Conservation (phyloP, 345 rosid genomes). For the Pistacia atlantica region DNA sequence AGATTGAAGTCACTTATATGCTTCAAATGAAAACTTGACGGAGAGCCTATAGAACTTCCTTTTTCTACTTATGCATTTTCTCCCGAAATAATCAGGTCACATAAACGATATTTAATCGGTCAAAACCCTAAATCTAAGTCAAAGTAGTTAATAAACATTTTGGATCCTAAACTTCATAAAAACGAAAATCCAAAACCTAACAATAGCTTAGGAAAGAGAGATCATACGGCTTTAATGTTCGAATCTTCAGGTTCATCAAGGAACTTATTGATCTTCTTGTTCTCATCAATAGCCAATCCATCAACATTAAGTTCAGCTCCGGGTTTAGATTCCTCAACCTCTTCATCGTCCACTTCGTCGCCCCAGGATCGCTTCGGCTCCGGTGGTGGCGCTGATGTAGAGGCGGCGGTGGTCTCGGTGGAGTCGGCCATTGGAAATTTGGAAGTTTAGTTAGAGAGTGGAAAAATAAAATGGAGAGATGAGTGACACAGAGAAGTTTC, state of each 20-base stretch:
- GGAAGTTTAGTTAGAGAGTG: no score
- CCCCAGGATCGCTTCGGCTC: conserved; percentile 55
- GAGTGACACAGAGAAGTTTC: neutral
- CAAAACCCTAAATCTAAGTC: no score
- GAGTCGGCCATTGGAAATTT: conserved; percentile 20
- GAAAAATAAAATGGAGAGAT: no score
- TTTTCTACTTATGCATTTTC: no score
- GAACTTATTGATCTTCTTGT: conserved; percentile 47
- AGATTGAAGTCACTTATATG: no score
- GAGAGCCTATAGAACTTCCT: no score
- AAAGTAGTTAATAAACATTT: neutral
- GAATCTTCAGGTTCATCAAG: conserved; percentile 91
- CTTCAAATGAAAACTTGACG: no score
- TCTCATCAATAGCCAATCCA: conserved; percentile 51
- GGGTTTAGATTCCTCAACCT: conserved; percentile 42
- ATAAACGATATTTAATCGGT: no score
- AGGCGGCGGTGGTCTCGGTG: neutral
- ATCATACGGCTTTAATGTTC: conserved; percentile 69
- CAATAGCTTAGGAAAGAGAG: neutral
- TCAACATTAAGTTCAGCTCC: conserved; percentile 43
- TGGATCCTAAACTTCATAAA: neutral
- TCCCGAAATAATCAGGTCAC: no score
- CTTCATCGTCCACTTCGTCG: conserved; percentile 63
- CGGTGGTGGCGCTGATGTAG: conserved; percentile 19
- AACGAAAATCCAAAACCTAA: neutral